These are phyloP conservation scores for Moelleriella libera DNA, from an alignment of 2,329 filamentous ascomycete genomes.

Conservation along the genomic window DNA sequence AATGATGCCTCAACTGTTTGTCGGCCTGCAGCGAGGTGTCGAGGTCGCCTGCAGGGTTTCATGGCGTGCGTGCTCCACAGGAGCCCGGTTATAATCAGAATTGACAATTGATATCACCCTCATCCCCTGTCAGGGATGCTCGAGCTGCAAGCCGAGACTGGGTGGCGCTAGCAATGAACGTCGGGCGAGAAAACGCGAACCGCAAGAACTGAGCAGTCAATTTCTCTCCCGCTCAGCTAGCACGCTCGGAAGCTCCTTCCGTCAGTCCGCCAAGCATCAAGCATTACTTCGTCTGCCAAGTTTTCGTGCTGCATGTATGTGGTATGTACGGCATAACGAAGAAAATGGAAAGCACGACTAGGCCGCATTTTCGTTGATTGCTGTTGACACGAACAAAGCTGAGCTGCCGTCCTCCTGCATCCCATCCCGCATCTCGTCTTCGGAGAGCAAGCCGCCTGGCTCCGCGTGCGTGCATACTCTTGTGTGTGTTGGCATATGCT, in stretches of 20 bases:
- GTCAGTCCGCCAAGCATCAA: background rate
- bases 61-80: background rate
- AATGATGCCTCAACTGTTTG: background rate
- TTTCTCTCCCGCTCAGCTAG: background rate
- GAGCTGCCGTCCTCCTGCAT: too few species aligned
- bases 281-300: background rate
- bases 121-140: background rate
- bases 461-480: too few species aligned
- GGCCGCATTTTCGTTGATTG: too few species aligned
- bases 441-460: too few species aligned
- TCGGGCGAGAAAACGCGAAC: background rate
- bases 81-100: background rate
- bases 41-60: background rate
- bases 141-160: background rate
- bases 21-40: background rate
- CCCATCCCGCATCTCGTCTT: too few species aligned
- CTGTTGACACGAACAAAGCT: too few species aligned
- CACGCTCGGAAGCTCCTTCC: background rate
- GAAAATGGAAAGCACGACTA: background rate
- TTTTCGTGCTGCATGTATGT: background rate
- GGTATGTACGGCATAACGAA: background rate
- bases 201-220: background rate
- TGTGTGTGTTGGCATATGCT: too few species aligned
- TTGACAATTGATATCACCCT: background rate
- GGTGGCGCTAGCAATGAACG: background rate